phyloP scores from a whole-genome alignment of 768 basidiomycete species.

The Russula brevipes region DNA sequence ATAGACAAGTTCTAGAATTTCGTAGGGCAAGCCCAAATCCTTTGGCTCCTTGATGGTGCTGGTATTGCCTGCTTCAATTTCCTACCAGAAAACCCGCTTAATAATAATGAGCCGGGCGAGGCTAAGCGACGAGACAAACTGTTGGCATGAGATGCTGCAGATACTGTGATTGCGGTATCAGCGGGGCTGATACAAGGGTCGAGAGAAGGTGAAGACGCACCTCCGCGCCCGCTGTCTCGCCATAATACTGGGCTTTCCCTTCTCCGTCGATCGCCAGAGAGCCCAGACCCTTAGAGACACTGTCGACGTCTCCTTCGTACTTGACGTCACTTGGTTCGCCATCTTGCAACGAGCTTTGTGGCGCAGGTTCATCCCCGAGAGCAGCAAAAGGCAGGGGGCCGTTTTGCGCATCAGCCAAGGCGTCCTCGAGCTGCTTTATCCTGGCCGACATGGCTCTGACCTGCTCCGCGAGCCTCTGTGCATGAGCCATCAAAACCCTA shows the following conservation, averaged over 20 bases:
- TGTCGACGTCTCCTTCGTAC: conserved; percentile 28
- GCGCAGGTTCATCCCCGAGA: conserved; percentile 19
- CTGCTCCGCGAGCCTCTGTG: conserved; percentile 43
- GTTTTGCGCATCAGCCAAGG: conserved; percentile 34
- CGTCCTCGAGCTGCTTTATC: conserved; percentile 44
- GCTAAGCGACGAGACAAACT: not conserved
- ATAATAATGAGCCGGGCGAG: not conserved
- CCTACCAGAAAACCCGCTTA: conserved; percentile 6
- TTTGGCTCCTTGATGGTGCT: conserved; percentile 24
- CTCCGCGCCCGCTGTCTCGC: conserved; percentile 47
- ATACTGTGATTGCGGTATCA: conserved; percentile 24
- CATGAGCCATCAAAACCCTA: conserved; percentile 50
- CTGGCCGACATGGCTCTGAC: conserved; percentile 40
- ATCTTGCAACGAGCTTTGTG: conserved; percentile 2
- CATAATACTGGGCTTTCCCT: conserved; percentile 48
- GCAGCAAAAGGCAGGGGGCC: conserved; percentile 23
- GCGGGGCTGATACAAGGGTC: not conserved
- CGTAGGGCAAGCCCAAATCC: conserved; percentile 37
- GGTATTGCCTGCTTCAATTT: conserved; percentile 1
- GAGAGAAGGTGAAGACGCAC: conserved; percentile 30
- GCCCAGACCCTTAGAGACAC: conserved; percentile 40
- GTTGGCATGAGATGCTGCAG: conserved; percentile 25
- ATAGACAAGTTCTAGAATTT: conserved; percentile 42
- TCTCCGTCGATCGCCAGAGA: conserved; percentile 46
- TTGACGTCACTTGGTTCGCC: conserved; percentile 1